phyloP scores from a whole-genome alignment of 805 yeast genomes.

The Candida ortonii region DNA sequence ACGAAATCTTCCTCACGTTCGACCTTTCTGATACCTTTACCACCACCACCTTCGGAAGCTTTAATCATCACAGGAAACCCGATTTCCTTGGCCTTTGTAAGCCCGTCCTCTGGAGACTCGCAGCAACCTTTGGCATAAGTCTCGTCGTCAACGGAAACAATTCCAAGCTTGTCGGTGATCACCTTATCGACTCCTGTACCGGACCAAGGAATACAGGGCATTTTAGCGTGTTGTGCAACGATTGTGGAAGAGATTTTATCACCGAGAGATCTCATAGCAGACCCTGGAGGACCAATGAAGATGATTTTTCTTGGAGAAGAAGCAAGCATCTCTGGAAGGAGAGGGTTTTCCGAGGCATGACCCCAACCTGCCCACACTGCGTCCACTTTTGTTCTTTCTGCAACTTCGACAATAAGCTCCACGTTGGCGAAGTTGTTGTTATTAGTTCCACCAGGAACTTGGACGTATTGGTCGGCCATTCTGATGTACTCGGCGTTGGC shows the following conservation, averaged over 20 bases:
- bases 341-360: conserved; percentile 98
- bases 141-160: conserved; percentile 86
- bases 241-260: conserved; percentile 97
- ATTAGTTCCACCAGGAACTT: conserved; percentile 99
- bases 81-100: conserved; percentile 75
- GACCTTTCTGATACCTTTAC: conserved; percentile 98
- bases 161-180: conserved; percentile 62
- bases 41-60: conserved; percentile 99
- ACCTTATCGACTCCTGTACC: conserved; percentile 96
- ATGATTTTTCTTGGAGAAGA: conserved; percentile 86
- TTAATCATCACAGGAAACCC: conserved; percentile 99
- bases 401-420: conserved; percentile 92
- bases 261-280: conserved; percentile 99
- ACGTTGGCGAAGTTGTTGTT: conserved; percentile 98
- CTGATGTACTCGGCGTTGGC: conserved; percentile 97
- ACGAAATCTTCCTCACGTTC: conserved; percentile 77
- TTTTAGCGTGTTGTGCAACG: conserved; percentile 97
- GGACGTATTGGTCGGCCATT: conserved; percentile 98
- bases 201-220: conserved; percentile 99
- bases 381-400: conserved; percentile 93
- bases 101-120: conserved; percentile 81
- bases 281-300: conserved; percentile 98
- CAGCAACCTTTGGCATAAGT: conserved; percentile 89
- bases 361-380: conserved; percentile 99
- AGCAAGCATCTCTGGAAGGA: conserved; percentile 89